These are phyloP conservation scores for Pseudozyma pruni DNA, from an alignment of 1,284 basidiomycete species.

Conservation along the genomic window DNA sequence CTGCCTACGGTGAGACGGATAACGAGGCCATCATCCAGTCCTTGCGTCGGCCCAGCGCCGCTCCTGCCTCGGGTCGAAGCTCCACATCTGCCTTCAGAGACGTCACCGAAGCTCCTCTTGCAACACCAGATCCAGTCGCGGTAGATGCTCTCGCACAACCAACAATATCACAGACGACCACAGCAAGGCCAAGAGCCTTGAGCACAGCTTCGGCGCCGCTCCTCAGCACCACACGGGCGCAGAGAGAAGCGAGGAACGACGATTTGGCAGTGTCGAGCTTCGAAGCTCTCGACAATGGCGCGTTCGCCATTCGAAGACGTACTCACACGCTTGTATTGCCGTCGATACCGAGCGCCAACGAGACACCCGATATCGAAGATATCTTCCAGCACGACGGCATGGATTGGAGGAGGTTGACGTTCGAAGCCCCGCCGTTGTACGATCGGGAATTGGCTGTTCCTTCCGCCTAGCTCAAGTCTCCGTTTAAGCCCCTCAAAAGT, in stretches of 20 bases:
- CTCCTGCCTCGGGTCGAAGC: conserved; percentile 17
- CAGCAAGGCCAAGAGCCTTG: conserved; percentile 10
- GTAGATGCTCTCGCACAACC: background rate
- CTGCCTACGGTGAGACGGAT: conserved; percentile 32
- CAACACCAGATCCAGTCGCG: background rate
- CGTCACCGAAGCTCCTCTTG: background rate
- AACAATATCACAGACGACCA: background rate
- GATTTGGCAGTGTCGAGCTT: conserved; percentile 22
- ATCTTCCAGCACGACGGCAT: conserved; percentile 47
- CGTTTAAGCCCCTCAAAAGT: too few relatives aligned
- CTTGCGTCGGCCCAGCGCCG: conserved; percentile 26
- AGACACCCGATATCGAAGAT: conserved; percentile 40
- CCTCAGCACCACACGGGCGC: conserved; percentile 2
- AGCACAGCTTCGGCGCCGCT: conserved; percentile 25
- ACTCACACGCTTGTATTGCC: conserved; percentile 20
- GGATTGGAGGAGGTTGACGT: conserved; percentile 48
- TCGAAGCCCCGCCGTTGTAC: conserved; percentile 49
- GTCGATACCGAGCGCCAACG: conserved; percentile 21
- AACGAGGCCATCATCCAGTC: conserved; percentile 39
- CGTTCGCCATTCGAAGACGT: conserved; percentile 30
- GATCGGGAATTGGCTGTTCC: background rate
- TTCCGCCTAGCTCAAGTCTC: too few relatives aligned
- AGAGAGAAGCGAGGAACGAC: conserved; percentile 23
- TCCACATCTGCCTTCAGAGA: conserved; percentile 2
- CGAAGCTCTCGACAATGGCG: conserved; percentile 22